These are phyloP conservation scores for Myxozyma neotropica DNA, from an alignment of 805 yeast genomes.

Conservation along the genomic window DNA sequence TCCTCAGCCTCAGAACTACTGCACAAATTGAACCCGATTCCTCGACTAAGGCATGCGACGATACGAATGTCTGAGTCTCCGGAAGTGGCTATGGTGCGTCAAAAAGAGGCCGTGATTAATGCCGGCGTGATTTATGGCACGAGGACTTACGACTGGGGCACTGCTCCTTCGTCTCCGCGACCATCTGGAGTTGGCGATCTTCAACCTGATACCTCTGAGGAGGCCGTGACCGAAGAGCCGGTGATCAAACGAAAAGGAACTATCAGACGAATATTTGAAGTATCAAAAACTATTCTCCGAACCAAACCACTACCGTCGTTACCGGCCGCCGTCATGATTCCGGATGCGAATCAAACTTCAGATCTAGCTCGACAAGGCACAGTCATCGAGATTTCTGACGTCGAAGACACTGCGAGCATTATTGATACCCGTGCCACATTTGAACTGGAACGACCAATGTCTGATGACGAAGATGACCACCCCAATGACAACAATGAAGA, in stretches of 20 bases:
- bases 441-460: neutral
- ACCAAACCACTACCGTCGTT: slow-evolving; percentile 13
- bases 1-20: neutral
- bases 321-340: neutral
- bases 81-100: slow-evolving; percentile 9
- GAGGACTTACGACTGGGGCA: slow-evolving; percentile 55
- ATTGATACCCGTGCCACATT: neutral
- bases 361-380: slow-evolving; percentile 9
- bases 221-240: neutral
- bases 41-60: slow-evolving; percentile 11
- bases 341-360: neutral
- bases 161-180: slow-evolving; percentile 1
- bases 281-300: slow-evolving; percentile 9
- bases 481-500: too few relatives aligned
- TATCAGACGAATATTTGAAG: slow-evolving; percentile 11
- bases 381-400: neutral
- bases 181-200: neutral
- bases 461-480: slow-evolving; percentile 1
- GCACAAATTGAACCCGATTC: slow-evolving; percentile 10
- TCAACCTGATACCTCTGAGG: neutral
- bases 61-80: slow-evolving; percentile 11
- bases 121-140: slow-evolving; percentile 50
- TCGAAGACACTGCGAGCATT: neutral
- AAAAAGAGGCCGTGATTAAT: slow-evolving; percentile 17
- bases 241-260: neutral